A percentile compares a stretch with the other conserved stretches of the same genome.
Evolutionary conservation across 176 grass and related monocot species (phyloP).

Genomic region (Secale cereale): DNA sequence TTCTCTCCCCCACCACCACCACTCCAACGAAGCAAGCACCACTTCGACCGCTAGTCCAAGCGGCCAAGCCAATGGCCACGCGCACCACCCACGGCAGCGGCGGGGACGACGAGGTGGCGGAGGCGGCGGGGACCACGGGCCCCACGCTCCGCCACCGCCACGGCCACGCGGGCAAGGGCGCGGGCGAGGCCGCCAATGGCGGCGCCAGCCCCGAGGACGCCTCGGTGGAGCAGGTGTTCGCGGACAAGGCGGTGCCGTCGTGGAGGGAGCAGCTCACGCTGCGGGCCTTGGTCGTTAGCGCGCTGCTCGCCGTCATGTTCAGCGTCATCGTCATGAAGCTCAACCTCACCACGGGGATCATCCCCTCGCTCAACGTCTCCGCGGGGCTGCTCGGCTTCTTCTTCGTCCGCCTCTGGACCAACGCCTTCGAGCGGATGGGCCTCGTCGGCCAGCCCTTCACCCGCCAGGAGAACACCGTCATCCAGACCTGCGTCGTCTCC

Average conservation of each 20-base stretch:
- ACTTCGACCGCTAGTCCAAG: background rate
- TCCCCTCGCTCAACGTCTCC: constrained; percentile 92
- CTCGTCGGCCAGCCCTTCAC: constrained; percentile 59
- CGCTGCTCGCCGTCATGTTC: constrained; percentile 69
- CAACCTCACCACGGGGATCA: constrained; percentile 94
- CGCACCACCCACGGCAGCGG: background rate
- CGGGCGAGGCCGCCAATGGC: background rate
- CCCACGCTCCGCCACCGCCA: constrained; percentile 42
- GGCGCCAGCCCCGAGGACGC: background rate
- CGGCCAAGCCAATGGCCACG: constrained; percentile 13
- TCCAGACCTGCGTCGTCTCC: constrained; percentile 85
- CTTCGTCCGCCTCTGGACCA: constrained; percentile 78
- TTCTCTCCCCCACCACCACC: background rate
- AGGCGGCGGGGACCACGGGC: constrained; percentile 12
- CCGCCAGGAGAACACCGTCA: constrained; percentile 89
- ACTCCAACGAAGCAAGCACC: background rate
- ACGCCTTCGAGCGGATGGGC: constrained; percentile 43
- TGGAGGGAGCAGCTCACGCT: constrained; percentile 80
- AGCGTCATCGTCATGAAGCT: constrained; percentile 97
- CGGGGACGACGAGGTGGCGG: constrained; percentile 29
- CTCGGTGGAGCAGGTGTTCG: constrained; percentile 61
- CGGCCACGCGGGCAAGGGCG: constrained; percentile 27
- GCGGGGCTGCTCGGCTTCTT: constrained; percentile 90
- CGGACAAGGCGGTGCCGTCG: constrained; percentile 52
- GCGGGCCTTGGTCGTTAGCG: constrained; percentile 65